Conservation (phyloP, 2,329 filamentous ascomycete species). For the Venturia carpophila region DNA sequence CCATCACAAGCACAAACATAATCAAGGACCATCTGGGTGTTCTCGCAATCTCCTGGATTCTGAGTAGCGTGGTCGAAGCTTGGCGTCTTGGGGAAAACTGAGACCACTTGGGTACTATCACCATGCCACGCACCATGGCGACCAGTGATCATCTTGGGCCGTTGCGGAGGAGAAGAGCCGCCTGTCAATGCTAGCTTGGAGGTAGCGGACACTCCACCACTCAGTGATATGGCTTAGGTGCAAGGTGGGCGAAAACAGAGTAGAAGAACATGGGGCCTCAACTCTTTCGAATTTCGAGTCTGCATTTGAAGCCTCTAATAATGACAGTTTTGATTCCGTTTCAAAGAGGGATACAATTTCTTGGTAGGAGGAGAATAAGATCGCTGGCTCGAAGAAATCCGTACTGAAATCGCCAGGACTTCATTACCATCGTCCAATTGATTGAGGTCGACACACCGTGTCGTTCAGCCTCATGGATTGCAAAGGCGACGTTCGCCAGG, state of each 20-base stretch:
- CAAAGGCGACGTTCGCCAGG: background rate
- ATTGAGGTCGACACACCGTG: too few relatives aligned
- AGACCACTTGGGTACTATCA: background rate
- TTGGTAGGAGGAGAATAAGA: too few relatives aligned
- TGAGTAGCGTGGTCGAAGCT: constrained; percentile 14
- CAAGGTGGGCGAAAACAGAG: background rate
- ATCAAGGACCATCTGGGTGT: constrained; percentile 25
- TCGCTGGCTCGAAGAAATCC: too few relatives aligned
- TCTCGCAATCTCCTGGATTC: constrained; percentile 19
- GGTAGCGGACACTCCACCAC: background rate
- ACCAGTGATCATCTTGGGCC: background rate
- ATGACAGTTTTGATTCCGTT: too few relatives aligned
- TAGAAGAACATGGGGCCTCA: background rate
- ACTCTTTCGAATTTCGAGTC: too few relatives aligned
- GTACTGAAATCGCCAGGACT: too few relatives aligned
- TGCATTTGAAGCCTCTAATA: too few relatives aligned
- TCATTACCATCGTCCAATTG: too few relatives aligned
- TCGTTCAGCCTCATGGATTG: too few relatives aligned
- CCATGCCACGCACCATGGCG: background rate
- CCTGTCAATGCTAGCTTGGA: background rate
- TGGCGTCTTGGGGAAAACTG: constrained; percentile 1
- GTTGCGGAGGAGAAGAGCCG: background rate
- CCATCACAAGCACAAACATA: constrained; percentile 28
- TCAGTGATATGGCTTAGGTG: background rate
- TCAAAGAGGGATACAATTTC: too few relatives aligned